Conservation (phyloP, 148 eudicot species). For the Chenopodium album region DNA sequence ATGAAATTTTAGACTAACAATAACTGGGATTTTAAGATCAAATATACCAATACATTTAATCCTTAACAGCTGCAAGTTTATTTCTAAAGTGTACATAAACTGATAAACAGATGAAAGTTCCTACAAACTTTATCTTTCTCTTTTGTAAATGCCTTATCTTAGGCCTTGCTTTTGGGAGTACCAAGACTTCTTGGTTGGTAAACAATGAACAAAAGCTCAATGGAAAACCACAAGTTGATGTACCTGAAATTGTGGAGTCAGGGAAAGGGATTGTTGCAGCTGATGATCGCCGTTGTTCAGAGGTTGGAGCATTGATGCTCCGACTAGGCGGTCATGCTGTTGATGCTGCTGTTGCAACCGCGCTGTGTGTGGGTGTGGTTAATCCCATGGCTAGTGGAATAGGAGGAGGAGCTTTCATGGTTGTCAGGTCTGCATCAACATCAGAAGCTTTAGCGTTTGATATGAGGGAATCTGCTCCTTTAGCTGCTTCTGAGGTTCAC, state of each 20-base stretch:
- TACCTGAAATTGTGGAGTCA: slow-evolving; percentile 51
- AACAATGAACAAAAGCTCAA: slow-evolving; percentile 10
- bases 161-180: slow-evolving; percentile 37
- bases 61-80: neutral
- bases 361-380: slow-evolving; percentile 81
- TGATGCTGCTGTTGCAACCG: slow-evolving; percentile 94
- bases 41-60: neutral
- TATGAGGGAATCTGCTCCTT: slow-evolving; percentile 89
- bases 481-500: slow-evolving; percentile 77
- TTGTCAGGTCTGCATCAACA: slow-evolving; percentile 60
- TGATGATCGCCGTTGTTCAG: slow-evolving; percentile 86
- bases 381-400: slow-evolving; percentile 84
- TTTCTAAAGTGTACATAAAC: neutral
- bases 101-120: slow-evolving; percentile 14
- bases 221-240: slow-evolving; percentile 11
- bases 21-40: neutral
- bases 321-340: slow-evolving; percentile 82
- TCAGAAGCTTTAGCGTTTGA: slow-evolving; percentile 60
- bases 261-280: slow-evolving; percentile 84
- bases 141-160: slow-evolving; percentile 27
- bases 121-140: neutral
- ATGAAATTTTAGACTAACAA: neutral
- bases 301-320: slow-evolving; percentile 70
- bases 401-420: slow-evolving; percentile 97
- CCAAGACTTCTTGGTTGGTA: slow-evolving; percentile 23